Percentiles rank a stretch among this genome's conserved stretches.
phyloP scores from a whole-genome alignment of 2,329 filamentous ascomycete species.

The Fusarium tjaetaba region DNA sequence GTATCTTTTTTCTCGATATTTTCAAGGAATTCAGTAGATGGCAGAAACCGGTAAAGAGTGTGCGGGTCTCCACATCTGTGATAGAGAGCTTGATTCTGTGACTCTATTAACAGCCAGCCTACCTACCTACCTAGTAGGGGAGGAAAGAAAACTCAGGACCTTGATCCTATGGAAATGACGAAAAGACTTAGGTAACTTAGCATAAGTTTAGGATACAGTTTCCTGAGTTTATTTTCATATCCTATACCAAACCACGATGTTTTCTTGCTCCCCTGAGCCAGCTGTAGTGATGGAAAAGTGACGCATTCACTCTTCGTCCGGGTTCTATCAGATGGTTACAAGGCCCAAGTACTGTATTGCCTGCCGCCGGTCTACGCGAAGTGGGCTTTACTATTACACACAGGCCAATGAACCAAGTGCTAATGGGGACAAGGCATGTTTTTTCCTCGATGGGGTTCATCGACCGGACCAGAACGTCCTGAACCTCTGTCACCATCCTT shows the following conservation, averaged over 20 bases:
- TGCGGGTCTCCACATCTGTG: constrained; percentile 8
- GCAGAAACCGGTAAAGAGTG: background rate
- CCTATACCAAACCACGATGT: background rate
- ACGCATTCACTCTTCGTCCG: constrained; percentile 20
- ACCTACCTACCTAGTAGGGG: background rate
- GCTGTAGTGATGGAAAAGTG: constrained; percentile 21
- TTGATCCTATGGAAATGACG: background rate
- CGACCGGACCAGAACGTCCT: constrained; percentile 38
- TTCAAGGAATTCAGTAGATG: background rate
- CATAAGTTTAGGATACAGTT: background rate
- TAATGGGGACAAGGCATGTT: constrained; percentile 30
- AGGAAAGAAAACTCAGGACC: background rate
- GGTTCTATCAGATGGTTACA: constrained; percentile 1
- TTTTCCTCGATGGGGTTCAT: constrained; percentile 28
- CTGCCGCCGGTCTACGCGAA: constrained; percentile 10
- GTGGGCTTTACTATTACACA: constrained; percentile 25
- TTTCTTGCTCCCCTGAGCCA: background rate
- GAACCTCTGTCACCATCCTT: constrained; percentile 1
- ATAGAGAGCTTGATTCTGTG: constrained; percentile 8
- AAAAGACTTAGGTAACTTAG: background rate
- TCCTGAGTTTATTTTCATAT: background rate
- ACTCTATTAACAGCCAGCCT: background rate
- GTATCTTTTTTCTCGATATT: background rate
- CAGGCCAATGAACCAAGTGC: constrained; percentile 28
- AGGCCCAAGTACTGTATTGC: constrained; percentile 10